Conservation (phyloP, 2,329 filamentous ascomycete genomes). For the Diplodia intermedia region DNA sequence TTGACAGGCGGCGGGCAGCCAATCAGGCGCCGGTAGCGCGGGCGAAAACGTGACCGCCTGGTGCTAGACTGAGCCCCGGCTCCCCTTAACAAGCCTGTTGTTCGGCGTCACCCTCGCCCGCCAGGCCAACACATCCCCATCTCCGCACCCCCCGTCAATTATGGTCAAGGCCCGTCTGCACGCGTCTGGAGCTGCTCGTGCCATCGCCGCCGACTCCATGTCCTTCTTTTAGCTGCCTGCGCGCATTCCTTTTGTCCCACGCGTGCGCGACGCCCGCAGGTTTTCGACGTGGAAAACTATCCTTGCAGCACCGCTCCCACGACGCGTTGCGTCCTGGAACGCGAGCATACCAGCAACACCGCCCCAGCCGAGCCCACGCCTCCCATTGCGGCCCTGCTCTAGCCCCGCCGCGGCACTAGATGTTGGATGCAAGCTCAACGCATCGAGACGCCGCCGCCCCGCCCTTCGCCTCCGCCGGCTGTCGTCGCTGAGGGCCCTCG, state of each 20-base stretch:
- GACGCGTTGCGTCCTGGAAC: slow-evolving; percentile 11
- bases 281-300: slow-evolving; percentile 19
- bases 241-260: slow-evolving; percentile 26
- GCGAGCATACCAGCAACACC: slow-evolving; percentile 22
- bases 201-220: slow-evolving; percentile 24
- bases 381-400: slow-evolving; percentile 9
- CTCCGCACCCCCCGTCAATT: slow-evolving; percentile 28
- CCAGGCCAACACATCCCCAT: slow-evolving; percentile 20
- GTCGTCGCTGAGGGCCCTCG: slow-evolving; percentile 39
- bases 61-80: not conserved
- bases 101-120: slow-evolving; percentile 9
- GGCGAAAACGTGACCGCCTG: slow-evolving; percentile 14
- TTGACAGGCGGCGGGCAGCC: not conserved
- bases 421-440: slow-evolving; percentile 52
- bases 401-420: slow-evolving; percentile 26
- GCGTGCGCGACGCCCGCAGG: slow-evolving; percentile 7
- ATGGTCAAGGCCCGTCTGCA: slow-evolving; percentile 26
- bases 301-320: slow-evolving; percentile 25
- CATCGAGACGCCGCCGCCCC: slow-evolving; percentile 42
- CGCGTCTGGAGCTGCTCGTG: slow-evolving; percentile 24
- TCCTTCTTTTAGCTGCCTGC: slow-evolving; percentile 24
- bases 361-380: slow-evolving; percentile 1
- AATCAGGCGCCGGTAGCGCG: slow-evolving; percentile 14
- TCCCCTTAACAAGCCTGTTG: slow-evolving; percentile 25
- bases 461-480: slow-evolving; percentile 47